These are phyloP conservation scores for Aspergillus pseudonomiae DNA, from an alignment of 2,329 filamentous ascomycete species.

Conservation along the genomic window DNA sequence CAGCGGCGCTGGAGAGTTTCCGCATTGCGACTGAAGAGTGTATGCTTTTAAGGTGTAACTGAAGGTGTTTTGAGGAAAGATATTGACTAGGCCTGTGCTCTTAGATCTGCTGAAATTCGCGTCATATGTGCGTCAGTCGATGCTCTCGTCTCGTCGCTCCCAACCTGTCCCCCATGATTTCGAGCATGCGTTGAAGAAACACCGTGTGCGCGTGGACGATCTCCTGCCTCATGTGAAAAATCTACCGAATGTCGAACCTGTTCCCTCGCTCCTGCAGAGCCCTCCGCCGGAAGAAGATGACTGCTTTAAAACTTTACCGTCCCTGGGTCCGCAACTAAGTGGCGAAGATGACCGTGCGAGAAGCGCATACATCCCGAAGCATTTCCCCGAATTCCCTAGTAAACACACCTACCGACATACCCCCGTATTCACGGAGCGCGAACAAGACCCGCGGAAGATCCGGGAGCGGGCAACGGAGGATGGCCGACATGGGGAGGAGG, in stretches of 20 bases:
- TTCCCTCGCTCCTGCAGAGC: slow-evolving; percentile 39
- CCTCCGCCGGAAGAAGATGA: slow-evolving; percentile 45
- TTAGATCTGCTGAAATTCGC: slow-evolving; percentile 60
- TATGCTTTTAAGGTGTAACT: slow-evolving; percentile 39
- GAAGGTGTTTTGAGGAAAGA: slow-evolving; percentile 6
- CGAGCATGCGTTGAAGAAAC: slow-evolving; percentile 46
- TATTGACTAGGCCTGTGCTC: slow-evolving; percentile 21
- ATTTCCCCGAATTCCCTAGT: slow-evolving; percentile 65
- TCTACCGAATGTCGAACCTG: slow-evolving; percentile 22
- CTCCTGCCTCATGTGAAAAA: slow-evolving; percentile 39
- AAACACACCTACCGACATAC: slow-evolving; percentile 67
- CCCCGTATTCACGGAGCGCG: slow-evolving; percentile 60
- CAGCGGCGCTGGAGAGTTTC: slow-evolving; percentile 61
- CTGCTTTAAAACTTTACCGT: slow-evolving; percentile 37
- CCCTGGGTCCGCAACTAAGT: slow-evolving; percentile 57
- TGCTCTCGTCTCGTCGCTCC: slow-evolving; percentile 59
- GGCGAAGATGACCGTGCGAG: slow-evolving; percentile 50
- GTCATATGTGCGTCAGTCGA: slow-evolving; percentile 58
- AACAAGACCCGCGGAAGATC: slow-evolving; percentile 62
- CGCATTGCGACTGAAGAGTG: slow-evolving; percentile 60
- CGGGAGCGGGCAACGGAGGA: slow-evolving; percentile 67
- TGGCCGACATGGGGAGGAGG: slow-evolving; percentile 66
- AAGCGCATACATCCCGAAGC: slow-evolving; percentile 58
- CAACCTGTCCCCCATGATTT: slow-evolving; percentile 63
- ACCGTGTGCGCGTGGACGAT: slow-evolving; percentile 34